A percentile compares a stretch with the other conserved stretches of the same genome.
Conservation (phyloP, 2,329 filamentous ascomycete species). For the Penicillium sp. region DNA sequence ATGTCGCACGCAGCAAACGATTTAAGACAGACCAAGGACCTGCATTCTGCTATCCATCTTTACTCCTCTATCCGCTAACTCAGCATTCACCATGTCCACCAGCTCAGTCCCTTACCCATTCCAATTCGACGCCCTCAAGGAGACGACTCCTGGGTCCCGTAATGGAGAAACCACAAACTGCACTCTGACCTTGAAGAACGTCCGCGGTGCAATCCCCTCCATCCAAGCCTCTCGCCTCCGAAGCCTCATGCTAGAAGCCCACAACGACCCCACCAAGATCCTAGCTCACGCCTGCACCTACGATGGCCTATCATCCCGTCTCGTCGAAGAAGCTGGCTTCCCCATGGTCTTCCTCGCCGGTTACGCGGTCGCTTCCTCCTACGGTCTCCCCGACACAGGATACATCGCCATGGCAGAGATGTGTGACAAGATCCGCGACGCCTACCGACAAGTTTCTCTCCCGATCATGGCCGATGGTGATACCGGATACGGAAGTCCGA, state of each 20-base stretch:
- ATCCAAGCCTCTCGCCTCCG: constrained; percentile 27
- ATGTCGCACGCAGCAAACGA: neutral
- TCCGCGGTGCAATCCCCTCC: constrained; percentile 15
- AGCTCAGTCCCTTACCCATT: constrained; percentile 20
- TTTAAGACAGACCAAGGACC: neutral
- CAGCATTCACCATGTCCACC: constrained; percentile 9
- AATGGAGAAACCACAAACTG: constrained; percentile 11
- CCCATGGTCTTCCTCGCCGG: constrained; percentile 49
- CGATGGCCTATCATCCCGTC: constrained; percentile 46
- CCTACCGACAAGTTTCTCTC: constrained; percentile 37
- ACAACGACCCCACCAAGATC: constrained; percentile 46
- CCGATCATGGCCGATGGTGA: constrained; percentile 52
- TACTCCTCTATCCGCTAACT: neutral
- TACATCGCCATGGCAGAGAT: constrained; percentile 53
- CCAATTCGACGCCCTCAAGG: constrained; percentile 12
- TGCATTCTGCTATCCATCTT: neutral
- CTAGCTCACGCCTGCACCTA: constrained; percentile 48
- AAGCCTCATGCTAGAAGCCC: constrained; percentile 44
- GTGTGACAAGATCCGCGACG: constrained; percentile 49
- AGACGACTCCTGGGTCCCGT: neutral
- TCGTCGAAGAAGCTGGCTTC: constrained; percentile 51
- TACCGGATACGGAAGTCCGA: constrained; percentile 51
- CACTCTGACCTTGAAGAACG: constrained; percentile 9
- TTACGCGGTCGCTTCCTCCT: constrained; percentile 43
- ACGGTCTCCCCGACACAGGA: constrained; percentile 50